These are phyloP conservation scores for Lactifluus pinguis DNA, from an alignment of 768 basidiomycete species.

Conservation along the genomic window DNA sequence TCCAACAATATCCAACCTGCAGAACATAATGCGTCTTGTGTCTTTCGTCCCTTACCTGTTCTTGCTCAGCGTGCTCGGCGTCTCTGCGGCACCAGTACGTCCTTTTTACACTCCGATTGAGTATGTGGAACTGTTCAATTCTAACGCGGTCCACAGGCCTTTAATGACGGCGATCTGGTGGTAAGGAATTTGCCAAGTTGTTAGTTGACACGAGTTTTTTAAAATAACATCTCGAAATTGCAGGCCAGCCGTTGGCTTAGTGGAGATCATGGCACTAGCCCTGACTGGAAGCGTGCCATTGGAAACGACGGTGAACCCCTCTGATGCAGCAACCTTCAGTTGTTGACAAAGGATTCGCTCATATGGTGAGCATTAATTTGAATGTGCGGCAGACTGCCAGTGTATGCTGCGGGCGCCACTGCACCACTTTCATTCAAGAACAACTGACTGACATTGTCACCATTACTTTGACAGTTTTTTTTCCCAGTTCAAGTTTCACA, in stretches of 20 bases:
- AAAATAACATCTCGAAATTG: not conserved
- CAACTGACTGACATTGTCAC: too few species aligned
- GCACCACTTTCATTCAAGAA: too few species aligned
- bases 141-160: not conserved
- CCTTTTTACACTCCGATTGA: not conserved
- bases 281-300: slow-evolving; percentile 2
- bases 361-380: too few species aligned
- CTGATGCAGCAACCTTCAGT: not conserved
- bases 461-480: too few species aligned
- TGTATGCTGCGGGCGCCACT: too few species aligned
- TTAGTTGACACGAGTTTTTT: not conserved
- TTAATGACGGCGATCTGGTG: not conserved
- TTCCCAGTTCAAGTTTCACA: too few species aligned
- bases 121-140: too few species aligned
- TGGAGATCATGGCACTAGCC: not conserved
- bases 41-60: not conserved
- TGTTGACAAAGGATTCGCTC: too few species aligned
- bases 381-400: too few species aligned
- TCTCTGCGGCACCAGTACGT: slow-evolving; percentile 5
- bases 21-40: not conserved
- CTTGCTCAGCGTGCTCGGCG: not conserved
- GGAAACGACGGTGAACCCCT: not conserved
- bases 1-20: too few species aligned
- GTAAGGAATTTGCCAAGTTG: not conserved
- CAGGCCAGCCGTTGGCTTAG: not conserved